A percentile compares a stretch with the other conserved stretches of the same genome.
Evolutionary conservation across 805 yeast species (phyloP).

Genomic region (Candida lessepsii): DNA sequence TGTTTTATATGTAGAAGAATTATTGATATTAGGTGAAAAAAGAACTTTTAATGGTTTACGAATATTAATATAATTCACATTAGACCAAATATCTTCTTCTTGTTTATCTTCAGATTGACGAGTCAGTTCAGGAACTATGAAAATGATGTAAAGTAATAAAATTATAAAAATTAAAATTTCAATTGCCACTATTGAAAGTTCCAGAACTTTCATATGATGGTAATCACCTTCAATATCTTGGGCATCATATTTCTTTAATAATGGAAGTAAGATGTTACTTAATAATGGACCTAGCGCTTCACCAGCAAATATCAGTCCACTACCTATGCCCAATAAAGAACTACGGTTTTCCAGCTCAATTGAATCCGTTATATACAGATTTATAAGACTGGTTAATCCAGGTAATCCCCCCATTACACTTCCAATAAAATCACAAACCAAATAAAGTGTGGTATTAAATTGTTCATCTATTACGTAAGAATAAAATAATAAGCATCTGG

Average conservation of each 20-base stretch:
- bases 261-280: constrained; percentile 33
- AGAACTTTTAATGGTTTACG: constrained; percentile 3
- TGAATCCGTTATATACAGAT: constrained; percentile 73
- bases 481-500: constrained; percentile 21
- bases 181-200: constrained; percentile 29
- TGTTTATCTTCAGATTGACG: background rate
- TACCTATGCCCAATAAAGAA: constrained; percentile 52
- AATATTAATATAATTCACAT: constrained; percentile 1
- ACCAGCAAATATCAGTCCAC: constrained; percentile 62
- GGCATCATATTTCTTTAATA: background rate
- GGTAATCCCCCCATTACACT: constrained; percentile 61
- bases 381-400: constrained; percentile 53
- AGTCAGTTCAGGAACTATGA: constrained; percentile 61
- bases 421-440: constrained; percentile 44
- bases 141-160: constrained; percentile 24
- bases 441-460: constrained; percentile 36
- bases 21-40: constrained; percentile 7
- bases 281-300: constrained; percentile 62
- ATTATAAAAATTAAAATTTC: constrained; percentile 33
- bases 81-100: background rate
- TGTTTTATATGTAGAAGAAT: background rate
- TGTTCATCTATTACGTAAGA: constrained; percentile 24
- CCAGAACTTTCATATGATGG: constrained; percentile 13
- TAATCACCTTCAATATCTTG: background rate
- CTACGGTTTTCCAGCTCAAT: constrained; percentile 61